Evolutionary conservation across 2,329 filamentous ascomycete genomes (phyloP), one percentile per base, ranked within the genome.

Genomic region (Gliomastix tumulicola): DNA sequence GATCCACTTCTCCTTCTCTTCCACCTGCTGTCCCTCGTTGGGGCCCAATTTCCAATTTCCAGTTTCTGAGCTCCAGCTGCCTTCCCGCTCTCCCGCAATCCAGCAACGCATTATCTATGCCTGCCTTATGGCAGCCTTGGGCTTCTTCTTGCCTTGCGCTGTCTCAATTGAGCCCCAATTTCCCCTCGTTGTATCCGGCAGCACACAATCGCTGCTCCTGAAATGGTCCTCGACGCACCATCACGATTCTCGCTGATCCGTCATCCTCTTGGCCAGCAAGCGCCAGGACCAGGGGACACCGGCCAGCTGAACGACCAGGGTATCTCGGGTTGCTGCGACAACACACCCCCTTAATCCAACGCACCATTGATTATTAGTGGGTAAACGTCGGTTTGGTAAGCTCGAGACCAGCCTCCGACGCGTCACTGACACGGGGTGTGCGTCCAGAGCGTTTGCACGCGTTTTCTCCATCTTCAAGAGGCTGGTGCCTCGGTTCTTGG

Each of bases 391-490:
- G n/a, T n/a, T n/a, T n/a, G n/a, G n/a, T n/a, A n/a, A n/a, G n/a
- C n/a, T n/a, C n/a, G n/a, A n/a, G n/a, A n/a, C n/a, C n/a, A n/a
- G n/a, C 34, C 17, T 33, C 17, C 28, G 20, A 37, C 36, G 30
- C 36, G 36, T 18, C 36, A 19, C 7, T 20, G 36, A 37, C 36
- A 33, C 36, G 36, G 21, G 30, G 36, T 30, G 34, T 36, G 34
- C 7, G 7, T 18, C 15, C 7, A 33, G 31, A 10, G 15, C n/a
- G n/a, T n/a, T n/a, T n/a, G n/a, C n/a, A 34, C 32, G 32, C 32
- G 32, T 34, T 21, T 16, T 21, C 23, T n/a, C 31, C 34, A 36
- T 21, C 25, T 28, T n/a, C n/a, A n/a, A n/a, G n/a, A n/a, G n/a
- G n/a, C n/a, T n/a, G n/a, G n/a, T n/a, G n/a, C n/a, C n/a, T n/a